Conservation (phyloP, 495 filamentous ascomycete genomes). For the Xylaria sp. region DNA sequence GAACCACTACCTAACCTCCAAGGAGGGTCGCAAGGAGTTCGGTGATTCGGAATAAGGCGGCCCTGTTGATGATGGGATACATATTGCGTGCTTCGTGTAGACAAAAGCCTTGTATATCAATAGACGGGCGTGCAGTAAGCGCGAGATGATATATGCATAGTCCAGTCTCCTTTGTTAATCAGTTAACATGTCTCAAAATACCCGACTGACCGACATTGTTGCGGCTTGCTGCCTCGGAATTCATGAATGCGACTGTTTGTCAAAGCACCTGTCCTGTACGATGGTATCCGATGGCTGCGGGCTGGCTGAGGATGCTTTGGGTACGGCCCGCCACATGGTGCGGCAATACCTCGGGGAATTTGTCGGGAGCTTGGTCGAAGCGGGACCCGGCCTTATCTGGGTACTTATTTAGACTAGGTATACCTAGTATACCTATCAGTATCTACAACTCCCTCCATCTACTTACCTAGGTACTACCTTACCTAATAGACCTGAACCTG, state of each 20-base stretch:
- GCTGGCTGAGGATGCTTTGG: background rate
- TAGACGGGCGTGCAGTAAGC: slow-evolving; percentile 34
- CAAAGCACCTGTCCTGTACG: no score
- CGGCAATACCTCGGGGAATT: slow-evolving; percentile 39
- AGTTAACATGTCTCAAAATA: background rate
- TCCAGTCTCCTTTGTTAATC: slow-evolving; percentile 20
- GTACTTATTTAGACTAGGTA: no score
- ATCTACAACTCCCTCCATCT: no score
- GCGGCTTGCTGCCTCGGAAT: background rate
- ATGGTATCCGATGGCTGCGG: background rate
- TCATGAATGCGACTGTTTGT: background rate
- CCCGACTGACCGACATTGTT: background rate
- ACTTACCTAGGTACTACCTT: no score
- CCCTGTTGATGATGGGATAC: slow-evolving; percentile 27
- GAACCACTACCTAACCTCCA: slow-evolving; percentile 93
- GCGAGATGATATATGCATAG: slow-evolving; percentile 27
- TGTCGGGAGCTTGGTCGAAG: slow-evolving; percentile 17
- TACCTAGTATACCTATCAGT: no score
- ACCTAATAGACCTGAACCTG: no score
- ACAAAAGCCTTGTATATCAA: slow-evolving; percentile 43
- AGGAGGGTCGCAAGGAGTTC: slow-evolving; percentile 75
- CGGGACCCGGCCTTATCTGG: no score
- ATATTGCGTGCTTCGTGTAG: slow-evolving; percentile 32
- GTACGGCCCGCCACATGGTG: background rate
- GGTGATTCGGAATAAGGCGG: slow-evolving; percentile 49